Percentiles rank a stretch among this genome's conserved stretches.
Conservation (phyloP, 371 early-diverging fungal species). For the Capillidium heterosporum region DNA sequence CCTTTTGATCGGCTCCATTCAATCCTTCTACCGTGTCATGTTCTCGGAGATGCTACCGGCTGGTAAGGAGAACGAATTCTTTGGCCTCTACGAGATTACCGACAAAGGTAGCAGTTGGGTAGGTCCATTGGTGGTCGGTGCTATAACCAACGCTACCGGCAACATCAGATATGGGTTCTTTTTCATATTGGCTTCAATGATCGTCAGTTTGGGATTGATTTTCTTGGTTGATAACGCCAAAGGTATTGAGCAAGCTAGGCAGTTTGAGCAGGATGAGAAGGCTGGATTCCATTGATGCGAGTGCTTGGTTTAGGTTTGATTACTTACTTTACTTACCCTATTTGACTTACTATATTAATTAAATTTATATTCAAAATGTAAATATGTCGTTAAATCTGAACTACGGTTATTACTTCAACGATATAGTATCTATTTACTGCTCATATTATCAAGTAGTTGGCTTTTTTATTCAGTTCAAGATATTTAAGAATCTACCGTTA, state of each 20-base stretch:
- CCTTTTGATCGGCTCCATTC: slow-evolving; percentile 27
- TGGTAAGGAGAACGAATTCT: slow-evolving; percentile 31
- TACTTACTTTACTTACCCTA: no score
- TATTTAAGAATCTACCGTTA: no score
- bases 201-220: neutral
- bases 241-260: neutral
- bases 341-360: no score
- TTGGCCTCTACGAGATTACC: slow-evolving; percentile 31
- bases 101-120: slow-evolving; percentile 40
- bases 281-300: no score
- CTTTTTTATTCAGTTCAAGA: no score
- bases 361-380: no score
- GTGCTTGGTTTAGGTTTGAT: no score
- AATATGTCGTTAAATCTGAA: no score
- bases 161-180: slow-evolving; percentile 15
- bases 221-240: neutral
- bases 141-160: slow-evolving; percentile 20
- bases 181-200: slow-evolving; percentile 2
- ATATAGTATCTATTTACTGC: no score
- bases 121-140: slow-evolving; percentile 39
- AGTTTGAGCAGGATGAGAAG: neutral
- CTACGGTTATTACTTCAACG: no score
- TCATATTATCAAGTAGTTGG: no score
- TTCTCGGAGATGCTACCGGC: slow-evolving; percentile 29
- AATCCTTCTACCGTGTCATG: slow-evolving; percentile 23